Conservation (phyloP, 371 early-diverging fungal genomes). For the Mortierella sp. region DNA sequence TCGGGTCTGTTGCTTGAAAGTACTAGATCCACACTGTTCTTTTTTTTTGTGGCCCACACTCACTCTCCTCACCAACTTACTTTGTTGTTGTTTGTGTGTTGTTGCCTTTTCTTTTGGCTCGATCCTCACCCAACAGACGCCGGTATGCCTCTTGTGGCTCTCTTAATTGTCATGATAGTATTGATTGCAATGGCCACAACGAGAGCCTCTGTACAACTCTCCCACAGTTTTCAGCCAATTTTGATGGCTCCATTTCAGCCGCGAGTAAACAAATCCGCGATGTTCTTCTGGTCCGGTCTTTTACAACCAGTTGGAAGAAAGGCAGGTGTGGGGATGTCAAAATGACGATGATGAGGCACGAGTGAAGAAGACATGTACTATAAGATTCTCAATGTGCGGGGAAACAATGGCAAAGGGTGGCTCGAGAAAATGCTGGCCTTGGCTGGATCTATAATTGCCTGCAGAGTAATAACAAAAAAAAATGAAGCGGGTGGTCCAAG, state of each 20-base stretch:
- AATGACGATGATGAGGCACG: not conserved
- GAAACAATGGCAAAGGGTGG: not conserved
- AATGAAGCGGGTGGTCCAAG: not conserved
- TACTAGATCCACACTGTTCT: not conserved
- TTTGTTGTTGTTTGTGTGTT: not conserved
- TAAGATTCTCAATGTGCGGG: not conserved
- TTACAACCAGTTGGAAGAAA: not conserved
- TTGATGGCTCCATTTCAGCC: not conserved
- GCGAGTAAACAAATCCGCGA: not conserved
- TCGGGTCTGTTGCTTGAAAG: not conserved
- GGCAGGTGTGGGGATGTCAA: not conserved
- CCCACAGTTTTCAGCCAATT: not conserved
- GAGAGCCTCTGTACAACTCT: constrained; percentile 9
- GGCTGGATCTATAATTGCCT: not conserved
- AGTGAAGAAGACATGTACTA: not conserved
- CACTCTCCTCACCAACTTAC: not conserved
- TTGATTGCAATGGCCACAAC: constrained; percentile 14
- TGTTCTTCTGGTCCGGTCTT: not conserved
- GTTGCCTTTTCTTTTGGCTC: not conserved
- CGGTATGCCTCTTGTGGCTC: constrained; percentile 1
- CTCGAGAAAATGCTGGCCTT: not conserved
- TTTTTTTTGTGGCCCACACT: not conserved
- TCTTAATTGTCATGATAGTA: constrained; percentile 5
- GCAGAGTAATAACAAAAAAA: not conserved
- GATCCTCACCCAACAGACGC: not conserved